These are phyloP conservation scores for Tuber melanosporum DNA, from an alignment of 495 filamentous ascomycete species.

Conservation along the genomic window DNA sequence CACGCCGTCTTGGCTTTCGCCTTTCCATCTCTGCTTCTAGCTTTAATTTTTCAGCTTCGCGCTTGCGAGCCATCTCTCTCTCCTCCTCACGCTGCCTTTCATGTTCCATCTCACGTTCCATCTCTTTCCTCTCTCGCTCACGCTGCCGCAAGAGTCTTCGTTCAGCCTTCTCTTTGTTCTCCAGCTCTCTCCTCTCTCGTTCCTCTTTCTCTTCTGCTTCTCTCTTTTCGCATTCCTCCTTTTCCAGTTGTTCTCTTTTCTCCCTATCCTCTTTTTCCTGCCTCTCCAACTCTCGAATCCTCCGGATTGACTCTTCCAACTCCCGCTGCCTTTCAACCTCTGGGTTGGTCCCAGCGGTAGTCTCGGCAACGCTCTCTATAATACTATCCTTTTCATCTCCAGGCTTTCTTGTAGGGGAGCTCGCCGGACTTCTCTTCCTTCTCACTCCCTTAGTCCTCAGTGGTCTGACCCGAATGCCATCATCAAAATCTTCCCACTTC, in stretches of 20 bases:
- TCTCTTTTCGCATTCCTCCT: constrained; percentile 26
- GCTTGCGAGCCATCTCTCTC: constrained; percentile 30
- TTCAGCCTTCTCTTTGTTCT: constrained; percentile 22
- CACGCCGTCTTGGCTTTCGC: constrained; percentile 27
- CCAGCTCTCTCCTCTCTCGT: constrained; percentile 32
- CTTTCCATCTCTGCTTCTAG: constrained; percentile 34
- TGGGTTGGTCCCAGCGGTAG: not conserved
- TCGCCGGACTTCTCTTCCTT: constrained; percentile 26
- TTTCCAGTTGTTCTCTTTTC: constrained; percentile 18
- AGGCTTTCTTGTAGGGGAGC: constrained; percentile 20
- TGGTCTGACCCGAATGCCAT: constrained; percentile 37
- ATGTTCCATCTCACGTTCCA: constrained; percentile 28
- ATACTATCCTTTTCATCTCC: constrained; percentile 14
- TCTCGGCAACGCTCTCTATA: constrained; percentile 25
- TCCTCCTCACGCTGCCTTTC: constrained; percentile 35
- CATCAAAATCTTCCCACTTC: constrained; percentile 32
- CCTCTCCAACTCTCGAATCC: constrained; percentile 30
- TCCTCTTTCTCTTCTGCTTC: constrained; percentile 30
- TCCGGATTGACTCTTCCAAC: constrained; percentile 20
- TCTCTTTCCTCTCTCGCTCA: constrained; percentile 29
- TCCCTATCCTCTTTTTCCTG: constrained; percentile 31
- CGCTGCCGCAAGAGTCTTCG: constrained; percentile 26
- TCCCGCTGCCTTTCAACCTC: constrained; percentile 17
- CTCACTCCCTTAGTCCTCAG: constrained; percentile 30
- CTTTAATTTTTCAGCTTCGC: constrained; percentile 27